Conservation (phyloP, 1,284 basidiomycete genomes). For the Ceratobasidium sp. region DNA sequence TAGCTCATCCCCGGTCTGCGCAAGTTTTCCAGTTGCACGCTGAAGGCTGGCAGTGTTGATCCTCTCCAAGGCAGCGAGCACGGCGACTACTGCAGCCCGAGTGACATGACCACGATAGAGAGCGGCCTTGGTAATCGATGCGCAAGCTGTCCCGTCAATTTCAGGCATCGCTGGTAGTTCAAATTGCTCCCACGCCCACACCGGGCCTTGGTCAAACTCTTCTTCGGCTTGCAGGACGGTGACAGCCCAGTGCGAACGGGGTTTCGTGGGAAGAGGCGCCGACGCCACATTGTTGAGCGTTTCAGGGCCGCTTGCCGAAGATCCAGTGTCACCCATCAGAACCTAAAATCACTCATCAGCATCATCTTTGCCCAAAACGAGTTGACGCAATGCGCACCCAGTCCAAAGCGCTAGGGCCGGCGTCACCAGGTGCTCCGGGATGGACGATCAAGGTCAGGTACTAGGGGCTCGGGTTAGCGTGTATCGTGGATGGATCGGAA, state of each 20-base stretch:
- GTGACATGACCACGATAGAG: conserved; percentile 54
- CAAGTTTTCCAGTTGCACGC: too few species aligned
- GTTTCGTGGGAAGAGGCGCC: conserved; percentile 37
- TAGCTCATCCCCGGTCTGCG: too few species aligned
- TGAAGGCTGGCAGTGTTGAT: conserved; percentile 44
- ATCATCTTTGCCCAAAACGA: neutral
- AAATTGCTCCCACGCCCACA: conserved; percentile 57
- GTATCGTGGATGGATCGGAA: neutral
- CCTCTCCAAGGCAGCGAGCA: conserved; percentile 50
- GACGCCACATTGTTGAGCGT: conserved; percentile 47
- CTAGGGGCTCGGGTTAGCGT: conserved; percentile 36
- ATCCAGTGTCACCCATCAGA: conserved; percentile 53
- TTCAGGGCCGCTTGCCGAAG: conserved; percentile 45
- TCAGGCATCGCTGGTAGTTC: conserved; percentile 44
- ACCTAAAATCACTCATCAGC: conserved; percentile 27
- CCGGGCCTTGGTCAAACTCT: conserved; percentile 53
- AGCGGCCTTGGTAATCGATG: conserved; percentile 50
- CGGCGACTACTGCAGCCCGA: conserved; percentile 48
- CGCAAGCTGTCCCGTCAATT: conserved; percentile 12
- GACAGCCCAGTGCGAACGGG: conserved; percentile 52
- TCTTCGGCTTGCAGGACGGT: conserved; percentile 54
- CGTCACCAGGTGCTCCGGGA: conserved; percentile 56
- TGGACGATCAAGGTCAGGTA: conserved; percentile 55
- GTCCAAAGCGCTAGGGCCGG: conserved; percentile 55
- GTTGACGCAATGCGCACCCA: conserved; percentile 44